phyloP scores from a whole-genome alignment of 345 rosid species.

The Melastoma malabathricum region DNA sequence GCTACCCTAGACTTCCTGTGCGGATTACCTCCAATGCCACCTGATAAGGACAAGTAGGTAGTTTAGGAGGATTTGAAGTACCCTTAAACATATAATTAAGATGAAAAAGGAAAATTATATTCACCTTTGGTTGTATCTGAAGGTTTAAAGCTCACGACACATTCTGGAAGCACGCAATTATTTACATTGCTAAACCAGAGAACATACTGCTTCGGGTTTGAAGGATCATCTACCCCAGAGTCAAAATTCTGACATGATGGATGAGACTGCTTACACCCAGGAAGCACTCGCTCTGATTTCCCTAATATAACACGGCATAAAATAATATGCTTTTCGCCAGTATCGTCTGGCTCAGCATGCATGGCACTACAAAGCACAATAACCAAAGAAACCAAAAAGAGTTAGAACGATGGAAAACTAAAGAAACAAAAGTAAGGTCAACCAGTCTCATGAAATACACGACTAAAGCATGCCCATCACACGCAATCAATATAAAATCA shows the following conservation, averaged over 20 bases:
- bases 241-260: slow-evolving; percentile 24
- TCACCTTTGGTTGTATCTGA: slow-evolving; percentile 17
- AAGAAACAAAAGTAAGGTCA: no score
- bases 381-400: not conserved
- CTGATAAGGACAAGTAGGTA: slow-evolving; percentile 6
- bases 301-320: slow-evolving; percentile 37
- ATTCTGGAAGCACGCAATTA: slow-evolving; percentile 32
- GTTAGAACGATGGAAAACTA: no score
- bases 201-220: slow-evolving; percentile 22
- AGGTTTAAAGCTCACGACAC: slow-evolving; percentile 32
- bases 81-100: not conserved
- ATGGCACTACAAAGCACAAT: slow-evolving; percentile 14
- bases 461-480: no score
- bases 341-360: slow-evolving; percentile 22
- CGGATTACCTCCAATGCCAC: slow-evolving; percentile 8
- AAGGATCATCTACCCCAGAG: slow-evolving; percentile 30
- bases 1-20: slow-evolving; percentile 13
- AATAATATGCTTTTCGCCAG: slow-evolving; percentile 31
- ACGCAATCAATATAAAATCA: no score
- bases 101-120: not conserved
- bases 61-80: slow-evolving; percentile 3
- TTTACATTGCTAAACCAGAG: slow-evolving; percentile 33
- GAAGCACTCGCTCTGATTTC: slow-evolving; percentile 23
- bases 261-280: slow-evolving; percentile 24
- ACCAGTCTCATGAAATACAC: no score